Base-by-base conservation (phyloP, 2,329 filamentous ascomycete species). In the Chrysosporium keratinophilum region DNA sequence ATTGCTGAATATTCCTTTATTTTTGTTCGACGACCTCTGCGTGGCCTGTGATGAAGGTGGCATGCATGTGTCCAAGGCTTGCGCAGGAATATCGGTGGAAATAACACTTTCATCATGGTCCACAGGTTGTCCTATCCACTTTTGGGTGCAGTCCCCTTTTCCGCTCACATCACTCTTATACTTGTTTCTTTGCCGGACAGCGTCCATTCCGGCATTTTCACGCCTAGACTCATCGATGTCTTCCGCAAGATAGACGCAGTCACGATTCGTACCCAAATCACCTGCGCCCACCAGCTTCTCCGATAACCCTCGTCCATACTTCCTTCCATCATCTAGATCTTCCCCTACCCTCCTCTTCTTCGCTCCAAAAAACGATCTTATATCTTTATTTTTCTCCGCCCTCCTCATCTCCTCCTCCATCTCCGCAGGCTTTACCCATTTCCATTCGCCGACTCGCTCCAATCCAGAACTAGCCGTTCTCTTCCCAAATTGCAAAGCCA, bases 1-100 rank as follows among this genome's bases (percentile, higher is more conserved):
- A 14, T 82, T 80, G 43, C 79, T 71, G 65, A 96, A 90, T 51
- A 94, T 78, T n/a, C 52, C 45, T 33, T 57, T 57, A 33, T 41
- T 19, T 7, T 28, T 28, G 7, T 12, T 73, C 62, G 57, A 64
- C 59, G 62, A 66, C 14, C n/a, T 5, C n/a, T 14, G 15, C 1
- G 31, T 15, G n/a, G 28, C 31, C 11, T 28, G 17, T 7, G 19
- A 31, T 1, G 41, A 37, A 37, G 10, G 14, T 2, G 17, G 5
- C 12, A 23, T 37, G 20, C 15, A 20, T 4, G 14, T 17, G 15
- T 7, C 34, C 14, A n/a, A 15, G 37, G 17, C 2, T 7, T 46
- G 12, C 20, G 20, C 11, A 11, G 44, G 12, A n/a, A 15, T 9
- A 31, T 4, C 17, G 11, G 12, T 19, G 23, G 23, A 28, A 28